Conservation (phyloP, 352 stramenopile species). For the Phytophthora rubi region DNA sequence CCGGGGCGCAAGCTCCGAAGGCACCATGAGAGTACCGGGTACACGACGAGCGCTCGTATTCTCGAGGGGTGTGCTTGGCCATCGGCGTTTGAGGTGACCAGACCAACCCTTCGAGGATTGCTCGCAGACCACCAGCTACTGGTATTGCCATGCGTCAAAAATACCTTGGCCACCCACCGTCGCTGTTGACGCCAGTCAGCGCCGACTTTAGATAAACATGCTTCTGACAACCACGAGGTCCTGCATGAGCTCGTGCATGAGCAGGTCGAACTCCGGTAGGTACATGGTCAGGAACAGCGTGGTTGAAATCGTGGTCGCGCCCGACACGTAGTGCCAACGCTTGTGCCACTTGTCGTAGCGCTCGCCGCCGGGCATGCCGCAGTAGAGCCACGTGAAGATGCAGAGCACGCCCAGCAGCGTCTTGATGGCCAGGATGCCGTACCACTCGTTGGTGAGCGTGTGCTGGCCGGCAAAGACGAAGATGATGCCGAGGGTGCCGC, state of each 20-base stretch:
- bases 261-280: constrained; percentile 79
- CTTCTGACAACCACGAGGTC: constrained; percentile 56
- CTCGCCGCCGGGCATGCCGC: constrained; percentile 68
- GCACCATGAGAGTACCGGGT: too few relatives aligned
- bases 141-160: neutral
- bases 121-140: too few relatives aligned
- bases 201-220: constrained; percentile 49
- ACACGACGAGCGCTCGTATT: too few relatives aligned
- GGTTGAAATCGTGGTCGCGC: constrained; percentile 74
- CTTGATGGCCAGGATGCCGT: constrained; percentile 77
- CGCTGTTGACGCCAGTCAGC: constrained; percentile 7
- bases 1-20: too few relatives aligned
- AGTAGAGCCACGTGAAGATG: constrained; percentile 86
- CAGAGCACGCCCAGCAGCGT: constrained; percentile 57
- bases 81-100: too few relatives aligned
- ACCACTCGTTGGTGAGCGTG: constrained; percentile 76
- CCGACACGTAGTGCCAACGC: constrained; percentile 85
- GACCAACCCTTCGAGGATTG: too few relatives aligned
- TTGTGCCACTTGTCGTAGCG: constrained; percentile 86
- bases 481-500: constrained; percentile 69
- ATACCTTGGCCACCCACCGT: neutral
- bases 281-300: constrained; percentile 80
- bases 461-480: constrained; percentile 75
- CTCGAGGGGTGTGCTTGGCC: too few relatives aligned
- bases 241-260: constrained; percentile 78